A percentile compares a stretch with the other conserved stretches of the same genome.
phyloP scores from a whole-genome alignment of 306 rosid genomes.

The Medicago ruthenica region DNA sequence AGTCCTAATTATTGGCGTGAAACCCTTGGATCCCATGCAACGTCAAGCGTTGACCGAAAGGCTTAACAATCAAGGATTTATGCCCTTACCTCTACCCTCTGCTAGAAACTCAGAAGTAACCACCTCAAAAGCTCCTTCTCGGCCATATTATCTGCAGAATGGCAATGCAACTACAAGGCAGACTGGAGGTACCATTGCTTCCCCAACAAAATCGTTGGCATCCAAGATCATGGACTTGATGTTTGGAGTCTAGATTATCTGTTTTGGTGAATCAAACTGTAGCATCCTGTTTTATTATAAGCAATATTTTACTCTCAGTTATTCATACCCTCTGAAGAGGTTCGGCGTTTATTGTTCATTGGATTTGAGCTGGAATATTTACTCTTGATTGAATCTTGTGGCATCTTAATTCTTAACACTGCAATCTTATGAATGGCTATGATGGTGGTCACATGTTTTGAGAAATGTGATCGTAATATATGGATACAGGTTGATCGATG shows the following conservation, averaged over 20 bases:
- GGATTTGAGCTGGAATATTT: constrained; percentile 40
- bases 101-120: constrained; percentile 57
- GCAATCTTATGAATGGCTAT: constrained; percentile 18
- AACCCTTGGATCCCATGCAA: constrained; percentile 93
- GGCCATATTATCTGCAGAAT: constrained; percentile 77
- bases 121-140: constrained; percentile 54
- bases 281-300: constrained; percentile 39
- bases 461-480: constrained; percentile 19
- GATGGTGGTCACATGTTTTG: constrained; percentile 28
- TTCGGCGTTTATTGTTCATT: constrained; percentile 25
- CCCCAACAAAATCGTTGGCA: constrained; percentile 88
- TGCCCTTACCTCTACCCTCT: constrained; percentile 71
- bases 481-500: constrained; percentile 3
- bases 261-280: constrained; percentile 37
- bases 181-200: constrained; percentile 86
- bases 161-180: constrained; percentile 64
- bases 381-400: constrained; percentile 37
- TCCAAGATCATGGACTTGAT: constrained; percentile 91
- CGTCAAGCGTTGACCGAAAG: constrained; percentile 78
- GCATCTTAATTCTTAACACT: constrained; percentile 28
- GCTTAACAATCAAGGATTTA: constrained; percentile 73
- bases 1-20: constrained; percentile 88
- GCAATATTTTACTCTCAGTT: constrained; percentile 41
- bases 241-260: constrained; percentile 80
- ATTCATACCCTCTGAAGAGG: constrained; percentile 32